Conservation (phyloP, 768 basidiomycete genomes). For the Boletus insuetus region DNA sequence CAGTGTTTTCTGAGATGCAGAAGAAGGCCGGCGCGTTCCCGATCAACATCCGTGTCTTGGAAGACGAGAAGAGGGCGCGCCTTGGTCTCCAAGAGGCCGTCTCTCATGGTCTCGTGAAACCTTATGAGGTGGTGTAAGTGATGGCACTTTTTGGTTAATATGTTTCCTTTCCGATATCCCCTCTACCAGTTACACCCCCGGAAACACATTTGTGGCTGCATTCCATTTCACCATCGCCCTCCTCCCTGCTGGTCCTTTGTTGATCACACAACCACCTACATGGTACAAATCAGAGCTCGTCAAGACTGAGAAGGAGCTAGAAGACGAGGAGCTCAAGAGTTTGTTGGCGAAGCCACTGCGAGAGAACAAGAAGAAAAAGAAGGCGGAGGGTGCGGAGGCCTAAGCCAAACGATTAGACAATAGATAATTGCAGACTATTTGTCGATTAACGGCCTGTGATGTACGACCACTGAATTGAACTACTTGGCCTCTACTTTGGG, state of each 20-base stretch:
- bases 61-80: slow-evolving; percentile 93
- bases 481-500: slow-evolving; percentile 6
- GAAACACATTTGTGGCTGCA: slow-evolving; percentile 83
- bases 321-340: slow-evolving; percentile 83
- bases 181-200: slow-evolving; percentile 66
- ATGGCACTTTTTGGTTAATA: background rate
- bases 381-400: slow-evolving; percentile 49
- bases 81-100: slow-evolving; percentile 97
- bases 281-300: slow-evolving; percentile 95
- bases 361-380: slow-evolving; percentile 92
- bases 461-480: slow-evolving; percentile 12
- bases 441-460: slow-evolving; percentile 15
- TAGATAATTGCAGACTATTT: slow-evolving; percentile 15
- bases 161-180: background rate
- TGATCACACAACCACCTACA: slow-evolving; percentile 83
- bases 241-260: slow-evolving; percentile 79
- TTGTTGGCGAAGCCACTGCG: slow-evolving; percentile 76
- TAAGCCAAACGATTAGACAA: slow-evolving; percentile 27
- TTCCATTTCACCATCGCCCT: slow-evolving; percentile 98
- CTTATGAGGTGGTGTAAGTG: slow-evolving; percentile 90
- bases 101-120: slow-evolving; percentile 89
- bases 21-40: slow-evolving; percentile 98
- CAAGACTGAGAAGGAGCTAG: slow-evolving; percentile 84
- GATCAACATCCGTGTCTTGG: slow-evolving; percentile 90
- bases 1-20: slow-evolving; percentile 96